Base-by-base conservation (phyloP, 345 rosid genomes). In the Syzygium jambos region DNA sequence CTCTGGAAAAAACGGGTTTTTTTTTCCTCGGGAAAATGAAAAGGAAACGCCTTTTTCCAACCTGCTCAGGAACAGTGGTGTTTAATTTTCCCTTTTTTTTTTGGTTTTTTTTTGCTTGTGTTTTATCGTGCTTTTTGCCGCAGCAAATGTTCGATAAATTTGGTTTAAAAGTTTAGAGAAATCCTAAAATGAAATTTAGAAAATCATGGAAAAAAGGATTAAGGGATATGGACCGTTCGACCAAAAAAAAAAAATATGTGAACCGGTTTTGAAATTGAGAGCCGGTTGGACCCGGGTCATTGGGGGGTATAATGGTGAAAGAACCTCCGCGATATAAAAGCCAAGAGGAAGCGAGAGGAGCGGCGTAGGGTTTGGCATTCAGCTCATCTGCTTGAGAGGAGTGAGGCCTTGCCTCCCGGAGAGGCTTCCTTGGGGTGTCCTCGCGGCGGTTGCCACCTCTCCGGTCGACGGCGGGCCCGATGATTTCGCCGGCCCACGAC, bases 1-100 rank as follows among this genome's bases (percentile, higher is more conserved):
- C 5, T 68, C 7, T 30, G 12, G 0, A 65, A 65, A 65, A 65
- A 65, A 5, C 0, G 1, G 0, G 0, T 1, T 15, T 14, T 13
- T 29, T 29, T 15, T 30, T 65, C 43, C 43, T 16, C 11, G 6
- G 10, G 41, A 65, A 27, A 16, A 30, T 30, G 1, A 16, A 30
- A 30, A 30, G 19, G 16, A 2, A 65, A 30, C 6, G 43, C 2
- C 11, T 4, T 65, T 29, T 63, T 15, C 10, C 34, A 61, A 61
- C 19, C 9, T 61, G 2, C 73, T n/a, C 73, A 0, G 52, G 52
- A 0, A 4, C 52, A 0, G 13, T 11, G 52, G 13, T 51, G 52
- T 51, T 51, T 11, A 41, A 5, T 41, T 41, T 41, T 41, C 11
- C 51, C 11, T 12, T 51, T 51, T 12, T 51, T 51, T 51, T 51